phyloP scores from a whole-genome alignment of 176 grass and related monocot species.

The Hyparrhenia diplandra region DNA sequence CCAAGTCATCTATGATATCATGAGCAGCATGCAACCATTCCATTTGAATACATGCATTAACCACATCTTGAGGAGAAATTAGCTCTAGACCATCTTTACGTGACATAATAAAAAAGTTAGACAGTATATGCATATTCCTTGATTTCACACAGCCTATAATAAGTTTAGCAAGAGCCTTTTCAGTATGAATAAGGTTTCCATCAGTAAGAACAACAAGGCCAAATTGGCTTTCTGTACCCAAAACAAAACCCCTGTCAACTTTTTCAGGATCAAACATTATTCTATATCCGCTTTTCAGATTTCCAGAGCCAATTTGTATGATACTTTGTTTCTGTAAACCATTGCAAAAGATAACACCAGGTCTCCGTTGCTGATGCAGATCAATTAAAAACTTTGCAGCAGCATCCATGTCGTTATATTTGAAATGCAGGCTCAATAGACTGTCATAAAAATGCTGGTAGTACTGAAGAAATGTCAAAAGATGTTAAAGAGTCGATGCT shows the following conservation, averaged over 20 bases:
- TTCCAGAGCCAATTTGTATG: slow-evolving; percentile 70
- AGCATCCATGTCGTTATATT: slow-evolving; percentile 72
- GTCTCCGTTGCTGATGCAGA: slow-evolving; percentile 44
- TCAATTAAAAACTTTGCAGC: slow-evolving; percentile 60
- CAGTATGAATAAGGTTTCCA: slow-evolving; percentile 49
- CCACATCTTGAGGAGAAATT: slow-evolving; percentile 37
- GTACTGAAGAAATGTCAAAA: slow-evolving; percentile 38
- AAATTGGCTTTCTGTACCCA: slow-evolving; percentile 24
- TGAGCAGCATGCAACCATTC: slow-evolving; percentile 75
- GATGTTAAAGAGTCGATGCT: slow-evolving; percentile 42
- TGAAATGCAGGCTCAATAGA: slow-evolving; percentile 78
- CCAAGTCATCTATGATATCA: slow-evolving; percentile 73
- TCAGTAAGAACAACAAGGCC: slow-evolving; percentile 46
- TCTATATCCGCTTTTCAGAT: slow-evolving; percentile 62
- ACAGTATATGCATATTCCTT: slow-evolving; percentile 53
- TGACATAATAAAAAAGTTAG: slow-evolving; percentile 52
- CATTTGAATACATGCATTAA: slow-evolving; percentile 67
- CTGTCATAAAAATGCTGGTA: slow-evolving; percentile 69
- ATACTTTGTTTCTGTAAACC: slow-evolving; percentile 39
- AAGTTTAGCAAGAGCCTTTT: slow-evolving; percentile 79
- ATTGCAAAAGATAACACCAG: slow-evolving; percentile 15
- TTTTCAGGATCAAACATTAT: slow-evolving; percentile 62
- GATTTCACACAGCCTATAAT: slow-evolving; percentile 57
- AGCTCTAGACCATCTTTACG: slow-evolving; percentile 31
- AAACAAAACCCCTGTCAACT: slow-evolving; percentile 49